phyloP scores from a whole-genome alignment of 1,284 basidiomycete genomes.

The Mycosarcoma maydis region DNA sequence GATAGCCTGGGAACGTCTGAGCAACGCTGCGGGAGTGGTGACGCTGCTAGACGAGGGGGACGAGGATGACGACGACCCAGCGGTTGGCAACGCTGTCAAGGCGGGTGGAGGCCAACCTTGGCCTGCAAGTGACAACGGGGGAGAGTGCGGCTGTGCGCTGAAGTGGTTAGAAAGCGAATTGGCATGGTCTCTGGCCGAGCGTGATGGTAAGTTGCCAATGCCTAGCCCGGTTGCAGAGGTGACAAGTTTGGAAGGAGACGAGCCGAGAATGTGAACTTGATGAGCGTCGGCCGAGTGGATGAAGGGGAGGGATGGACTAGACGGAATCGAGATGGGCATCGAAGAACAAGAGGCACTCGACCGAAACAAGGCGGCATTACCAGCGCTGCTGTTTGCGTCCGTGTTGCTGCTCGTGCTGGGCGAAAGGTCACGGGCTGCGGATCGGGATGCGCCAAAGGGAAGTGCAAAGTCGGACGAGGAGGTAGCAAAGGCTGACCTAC shows the following conservation, averaged over 20 bases:
- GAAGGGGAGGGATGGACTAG: slow-evolving; percentile 24
- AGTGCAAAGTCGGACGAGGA: slow-evolving; percentile 48
- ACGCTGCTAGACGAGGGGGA: slow-evolving; percentile 15
- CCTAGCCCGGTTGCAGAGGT: slow-evolving; percentile 19
- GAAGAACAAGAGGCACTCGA: slow-evolving; percentile 9
- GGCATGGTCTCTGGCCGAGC: slow-evolving; percentile 23
- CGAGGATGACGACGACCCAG: slow-evolving; percentile 19
- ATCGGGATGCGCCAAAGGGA: slow-evolving; percentile 12
- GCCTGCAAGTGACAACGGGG: slow-evolving; percentile 21
- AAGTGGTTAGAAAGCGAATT: slow-evolving; percentile 10
- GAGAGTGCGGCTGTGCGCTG: slow-evolving; percentile 23
- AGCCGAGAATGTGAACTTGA: slow-evolving; percentile 12
- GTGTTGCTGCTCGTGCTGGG: slow-evolving; percentile 1
- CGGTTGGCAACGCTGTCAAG: slow-evolving; percentile 5
- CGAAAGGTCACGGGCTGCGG: neutral
- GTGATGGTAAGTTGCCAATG: slow-evolving; percentile 28
- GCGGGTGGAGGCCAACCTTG: slow-evolving; percentile 35
- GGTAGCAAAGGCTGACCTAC: slow-evolving; percentile 25
- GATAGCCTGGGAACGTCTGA: slow-evolving; percentile 26
- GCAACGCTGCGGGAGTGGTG: slow-evolving; percentile 17
- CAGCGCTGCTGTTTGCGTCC: neutral
- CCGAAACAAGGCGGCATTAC: slow-evolving; percentile 11
- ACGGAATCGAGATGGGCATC: slow-evolving; percentile 29
- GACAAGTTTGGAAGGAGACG: slow-evolving; percentile 13
- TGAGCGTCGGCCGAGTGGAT: slow-evolving; percentile 5